phyloP scores from a whole-genome alignment of 176 grass and related monocot species.

The Elaeis guineensis region DNA sequence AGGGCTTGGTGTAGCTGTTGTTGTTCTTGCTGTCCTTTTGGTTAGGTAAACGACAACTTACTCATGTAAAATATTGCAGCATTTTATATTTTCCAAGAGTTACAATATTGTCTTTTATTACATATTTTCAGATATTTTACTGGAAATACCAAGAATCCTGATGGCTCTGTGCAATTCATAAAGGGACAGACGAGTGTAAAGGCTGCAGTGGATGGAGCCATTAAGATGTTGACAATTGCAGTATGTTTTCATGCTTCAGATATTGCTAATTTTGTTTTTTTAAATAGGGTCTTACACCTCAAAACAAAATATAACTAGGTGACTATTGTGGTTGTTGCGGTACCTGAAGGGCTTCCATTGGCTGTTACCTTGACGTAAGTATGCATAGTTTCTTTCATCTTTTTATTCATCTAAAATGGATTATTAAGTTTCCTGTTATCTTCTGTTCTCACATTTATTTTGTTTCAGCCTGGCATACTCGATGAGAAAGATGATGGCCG shows the following conservation, averaged over 20 bases:
- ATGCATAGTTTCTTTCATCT: no score
- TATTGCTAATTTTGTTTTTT: no score
- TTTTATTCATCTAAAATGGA: slow-evolving; percentile 13
- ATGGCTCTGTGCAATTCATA: slow-evolving; percentile 72
- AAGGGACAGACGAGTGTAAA: slow-evolving; percentile 79
- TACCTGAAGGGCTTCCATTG: slow-evolving; percentile 91
- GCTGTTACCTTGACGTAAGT: slow-evolving; percentile 94
- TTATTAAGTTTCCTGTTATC: not conserved
- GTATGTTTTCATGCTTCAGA: slow-evolving; percentile 31
- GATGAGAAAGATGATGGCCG: slow-evolving; percentile 93
- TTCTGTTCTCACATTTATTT: slow-evolving; percentile 8
- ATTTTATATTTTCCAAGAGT: not conserved
- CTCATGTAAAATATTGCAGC: not conserved
- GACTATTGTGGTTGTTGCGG: slow-evolving; percentile 85
- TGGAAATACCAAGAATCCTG: slow-evolving; percentile 63
- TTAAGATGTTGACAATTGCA: slow-evolving; percentile 86
- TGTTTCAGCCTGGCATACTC: slow-evolving; percentile 73
- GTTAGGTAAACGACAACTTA: slow-evolving; percentile 44
- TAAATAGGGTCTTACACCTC: no score
- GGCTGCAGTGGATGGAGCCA: slow-evolving; percentile 44
- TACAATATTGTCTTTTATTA: no score
- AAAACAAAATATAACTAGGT: slow-evolving; percentile 36
- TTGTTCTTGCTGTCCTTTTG: slow-evolving; percentile 63
- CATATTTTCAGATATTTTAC: slow-evolving; percentile 67
- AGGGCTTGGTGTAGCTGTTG: slow-evolving; percentile 63